phyloP scores from a whole-genome alignment of 73 alveolate genomes.

The Tetrahymena malaccensis region DNA sequence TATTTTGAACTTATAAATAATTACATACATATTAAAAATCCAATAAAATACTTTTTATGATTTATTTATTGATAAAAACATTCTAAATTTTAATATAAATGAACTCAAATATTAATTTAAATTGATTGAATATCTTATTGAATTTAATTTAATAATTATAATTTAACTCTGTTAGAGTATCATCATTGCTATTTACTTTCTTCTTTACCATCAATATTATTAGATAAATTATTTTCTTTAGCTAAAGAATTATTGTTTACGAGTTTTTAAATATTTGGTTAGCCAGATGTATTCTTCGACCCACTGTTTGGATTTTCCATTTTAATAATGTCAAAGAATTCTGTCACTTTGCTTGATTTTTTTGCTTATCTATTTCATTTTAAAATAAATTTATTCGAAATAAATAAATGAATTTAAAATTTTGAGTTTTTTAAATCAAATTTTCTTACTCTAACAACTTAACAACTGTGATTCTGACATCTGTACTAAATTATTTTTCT shows the following conservation, averaged over 20 bases:
- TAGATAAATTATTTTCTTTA: background rate
- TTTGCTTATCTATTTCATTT: slow-evolving; percentile 5
- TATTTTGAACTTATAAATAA: too few relatives aligned
- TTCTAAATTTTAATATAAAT: too few relatives aligned
- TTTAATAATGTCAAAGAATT: slow-evolving; percentile 29
- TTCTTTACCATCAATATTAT: background rate
- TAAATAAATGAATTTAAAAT: too few relatives aligned
- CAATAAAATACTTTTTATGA: too few relatives aligned
- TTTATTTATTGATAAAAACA: too few relatives aligned
- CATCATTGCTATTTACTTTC: background rate
- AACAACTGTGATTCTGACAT: slow-evolving; percentile 32
- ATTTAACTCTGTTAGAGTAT: background rate
- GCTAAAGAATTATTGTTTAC: background rate
- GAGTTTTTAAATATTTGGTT: background rate
- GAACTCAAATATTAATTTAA: too few relatives aligned
- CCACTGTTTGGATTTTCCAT: slow-evolving; percentile 5
- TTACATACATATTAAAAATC: too few relatives aligned
- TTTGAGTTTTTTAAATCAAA: too few relatives aligned
- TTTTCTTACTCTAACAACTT: slow-evolving; percentile 34
- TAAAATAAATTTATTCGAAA: background rate
- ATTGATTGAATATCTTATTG: too few relatives aligned
- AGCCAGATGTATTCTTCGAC: background rate
- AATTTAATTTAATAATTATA: too few relatives aligned
- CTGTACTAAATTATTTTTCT: slow-evolving; percentile 10
- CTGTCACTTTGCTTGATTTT: slow-evolving; percentile 16